Conservation (phyloP, 345 rosid species). For the Cardamine resedifolia region DNA sequence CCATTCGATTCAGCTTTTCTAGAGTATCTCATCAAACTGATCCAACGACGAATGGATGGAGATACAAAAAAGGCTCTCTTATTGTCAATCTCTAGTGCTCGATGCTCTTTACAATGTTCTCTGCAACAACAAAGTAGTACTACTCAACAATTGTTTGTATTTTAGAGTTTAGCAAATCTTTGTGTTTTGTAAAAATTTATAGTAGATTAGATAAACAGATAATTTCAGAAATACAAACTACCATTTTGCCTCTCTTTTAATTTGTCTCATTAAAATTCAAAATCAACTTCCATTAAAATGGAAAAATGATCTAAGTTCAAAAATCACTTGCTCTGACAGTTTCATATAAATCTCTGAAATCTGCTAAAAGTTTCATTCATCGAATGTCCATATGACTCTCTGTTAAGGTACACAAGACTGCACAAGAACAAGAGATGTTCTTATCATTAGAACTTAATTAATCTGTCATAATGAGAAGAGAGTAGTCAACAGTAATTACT, state of each 20-base stretch:
- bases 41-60: neutral
- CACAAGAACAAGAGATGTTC: neutral
- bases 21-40: too few species aligned
- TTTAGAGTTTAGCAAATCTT: neutral
- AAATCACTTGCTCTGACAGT: neutral
- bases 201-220: neutral
- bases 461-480: neutral
- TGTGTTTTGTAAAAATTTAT: neutral
- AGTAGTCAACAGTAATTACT: neutral
- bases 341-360: neutral
- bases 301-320: neutral
- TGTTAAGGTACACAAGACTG: neutral
- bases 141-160: conserved; percentile 17
- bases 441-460: neutral
- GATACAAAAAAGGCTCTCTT: conserved; percentile 41
- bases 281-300: neutral
- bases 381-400: neutral
- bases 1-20: too few species aligned
- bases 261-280: neutral
- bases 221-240: neutral
- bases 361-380: neutral
- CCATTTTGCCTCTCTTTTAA: neutral
- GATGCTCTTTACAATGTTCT: conserved; percentile 9
- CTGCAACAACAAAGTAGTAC: neutral
- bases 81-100: conserved; percentile 17